Percentiles rank a stretch among this genome's conserved stretches.
These are phyloP conservation scores for Cenchrus fungigraminus DNA, from an alignment of 176 grass and related monocot species.

Conservation along the genomic window DNA sequence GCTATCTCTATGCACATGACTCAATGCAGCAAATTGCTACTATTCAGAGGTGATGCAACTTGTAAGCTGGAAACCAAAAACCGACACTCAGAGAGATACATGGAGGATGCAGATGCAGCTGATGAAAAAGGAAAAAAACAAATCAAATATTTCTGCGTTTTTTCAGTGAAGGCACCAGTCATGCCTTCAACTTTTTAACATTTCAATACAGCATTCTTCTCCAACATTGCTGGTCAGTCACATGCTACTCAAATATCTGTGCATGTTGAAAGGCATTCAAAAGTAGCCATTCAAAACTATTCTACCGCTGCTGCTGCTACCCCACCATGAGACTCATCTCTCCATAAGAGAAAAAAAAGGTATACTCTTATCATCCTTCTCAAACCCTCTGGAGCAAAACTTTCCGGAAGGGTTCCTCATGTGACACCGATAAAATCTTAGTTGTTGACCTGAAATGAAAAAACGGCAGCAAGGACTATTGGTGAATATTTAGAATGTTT, in stretches of 20 bases:
- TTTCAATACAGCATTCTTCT: slow-evolving; percentile 21
- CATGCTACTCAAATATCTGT: slow-evolving; percentile 77
- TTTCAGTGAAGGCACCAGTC: slow-evolving; percentile 14
- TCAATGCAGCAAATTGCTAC: no score
- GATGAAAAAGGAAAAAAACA: not conserved
- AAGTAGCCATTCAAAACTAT: slow-evolving; percentile 39
- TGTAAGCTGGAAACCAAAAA: no score
- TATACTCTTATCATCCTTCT: slow-evolving; percentile 25
- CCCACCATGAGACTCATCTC: slow-evolving; percentile 3
- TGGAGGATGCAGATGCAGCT: not conserved
- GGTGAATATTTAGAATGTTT: not conserved
- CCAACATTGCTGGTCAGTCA: slow-evolving; percentile 38
- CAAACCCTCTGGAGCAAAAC: slow-evolving; percentile 22
- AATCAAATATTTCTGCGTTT: slow-evolving; percentile 3
- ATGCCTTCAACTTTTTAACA: slow-evolving; percentile 4
- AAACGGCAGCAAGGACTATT: not conserved
- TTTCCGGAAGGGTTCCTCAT: slow-evolving; percentile 27
- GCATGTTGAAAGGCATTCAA: slow-evolving; percentile 57
- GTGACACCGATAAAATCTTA: slow-evolving; percentile 35
- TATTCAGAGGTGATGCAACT: not conserved
- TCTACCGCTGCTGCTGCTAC: slow-evolving; percentile 1
- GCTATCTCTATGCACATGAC: no score
- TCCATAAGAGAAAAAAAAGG: not conserved
- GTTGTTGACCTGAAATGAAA: slow-evolving; percentile 58
- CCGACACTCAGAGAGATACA: not conserved